A percentile compares a stretch with the other conserved stretches of the same genome.
Evolutionary conservation across 306 rosid species (phyloP).

Genomic region (Canavalia ensiformis): DNA sequence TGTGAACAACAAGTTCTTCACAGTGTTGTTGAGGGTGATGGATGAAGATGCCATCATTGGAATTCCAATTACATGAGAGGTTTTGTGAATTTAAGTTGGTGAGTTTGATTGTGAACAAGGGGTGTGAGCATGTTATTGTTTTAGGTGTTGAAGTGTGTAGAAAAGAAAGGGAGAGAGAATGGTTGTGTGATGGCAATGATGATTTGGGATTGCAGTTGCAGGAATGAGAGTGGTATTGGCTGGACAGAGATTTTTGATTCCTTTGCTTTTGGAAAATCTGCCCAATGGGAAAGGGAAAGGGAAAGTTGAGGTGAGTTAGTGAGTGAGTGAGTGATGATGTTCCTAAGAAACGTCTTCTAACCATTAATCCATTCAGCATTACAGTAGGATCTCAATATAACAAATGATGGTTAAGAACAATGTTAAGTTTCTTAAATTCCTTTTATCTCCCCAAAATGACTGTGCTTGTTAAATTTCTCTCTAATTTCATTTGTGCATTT

Average conservation of each 20-base stretch:
- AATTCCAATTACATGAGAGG: not conserved
- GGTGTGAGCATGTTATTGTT: constrained; percentile 10
- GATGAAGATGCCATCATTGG: constrained; percentile 39
- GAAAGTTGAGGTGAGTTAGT: not conserved
- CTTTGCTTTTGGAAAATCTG: constrained; percentile 52
- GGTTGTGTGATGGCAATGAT: constrained; percentile 31
- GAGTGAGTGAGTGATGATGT: constrained; percentile 28
- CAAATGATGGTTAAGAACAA: not conserved
- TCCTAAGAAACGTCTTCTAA: not conserved
- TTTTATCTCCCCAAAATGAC: not conserved
- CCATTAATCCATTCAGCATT: not conserved
- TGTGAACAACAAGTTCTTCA: constrained; percentile 33
- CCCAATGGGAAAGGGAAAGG: constrained; percentile 38
- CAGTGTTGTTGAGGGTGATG: constrained; percentile 7
- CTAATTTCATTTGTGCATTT: not conserved
- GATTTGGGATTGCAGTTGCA: constrained; percentile 40
- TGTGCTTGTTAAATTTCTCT: not conserved
- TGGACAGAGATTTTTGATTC: constrained; percentile 53
- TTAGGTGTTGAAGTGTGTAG: constrained; percentile 4
- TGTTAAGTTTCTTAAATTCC: not conserved
- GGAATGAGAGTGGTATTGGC: not conserved
- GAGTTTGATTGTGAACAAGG: not conserved
- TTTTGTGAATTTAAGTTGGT: not conserved
- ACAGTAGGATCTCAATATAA: not conserved
- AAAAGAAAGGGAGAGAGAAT: not conserved